Percentiles rank a stretch among this genome's conserved stretches.
Conservation (phyloP, 2,329 filamentous ascomycete genomes). For the Colletotrichum tropicale region DNA sequence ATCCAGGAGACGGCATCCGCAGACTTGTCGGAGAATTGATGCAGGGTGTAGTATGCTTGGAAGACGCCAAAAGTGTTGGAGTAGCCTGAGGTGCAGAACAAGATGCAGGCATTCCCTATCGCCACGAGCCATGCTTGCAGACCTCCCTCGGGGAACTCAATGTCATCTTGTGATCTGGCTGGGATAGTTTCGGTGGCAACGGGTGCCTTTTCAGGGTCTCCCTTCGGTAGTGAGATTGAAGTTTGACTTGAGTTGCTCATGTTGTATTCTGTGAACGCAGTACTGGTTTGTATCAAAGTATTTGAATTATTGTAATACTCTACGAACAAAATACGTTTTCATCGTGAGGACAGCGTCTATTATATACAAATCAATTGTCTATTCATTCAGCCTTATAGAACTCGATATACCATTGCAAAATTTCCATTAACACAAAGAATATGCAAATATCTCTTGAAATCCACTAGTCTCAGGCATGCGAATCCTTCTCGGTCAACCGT, state of each 20-base stretch:
- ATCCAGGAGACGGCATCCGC: conserved; percentile 46
- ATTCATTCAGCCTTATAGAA: background rate
- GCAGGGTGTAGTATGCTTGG: conserved; percentile 44
- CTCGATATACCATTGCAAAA: background rate
- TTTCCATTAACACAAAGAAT: background rate
- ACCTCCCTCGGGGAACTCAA: conserved; percentile 34
- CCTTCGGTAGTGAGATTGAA: background rate
- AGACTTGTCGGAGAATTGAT: conserved; percentile 34
- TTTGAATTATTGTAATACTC: fast-evolving
- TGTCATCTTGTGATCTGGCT: background rate
- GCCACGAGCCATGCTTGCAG: conserved; percentile 45
- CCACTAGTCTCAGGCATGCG: background rate
- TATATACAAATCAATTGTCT: background rate
- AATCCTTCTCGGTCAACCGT: conserved; percentile 1
- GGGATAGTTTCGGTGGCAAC: background rate
- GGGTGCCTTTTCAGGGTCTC: background rate
- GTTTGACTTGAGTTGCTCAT: background rate
- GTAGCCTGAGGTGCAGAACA: conserved; percentile 45
- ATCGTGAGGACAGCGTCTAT: background rate
- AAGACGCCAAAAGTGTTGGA: conserved; percentile 50
- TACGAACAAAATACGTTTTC: background rate
- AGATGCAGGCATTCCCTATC: conserved; percentile 33
- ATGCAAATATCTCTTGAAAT: background rate
- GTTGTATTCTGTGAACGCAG: background rate
- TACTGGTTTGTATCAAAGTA: fast-evolving